These are phyloP conservation scores for Mentha longifolia DNA, from an alignment of 257 asterid species.

Conservation along the genomic window DNA sequence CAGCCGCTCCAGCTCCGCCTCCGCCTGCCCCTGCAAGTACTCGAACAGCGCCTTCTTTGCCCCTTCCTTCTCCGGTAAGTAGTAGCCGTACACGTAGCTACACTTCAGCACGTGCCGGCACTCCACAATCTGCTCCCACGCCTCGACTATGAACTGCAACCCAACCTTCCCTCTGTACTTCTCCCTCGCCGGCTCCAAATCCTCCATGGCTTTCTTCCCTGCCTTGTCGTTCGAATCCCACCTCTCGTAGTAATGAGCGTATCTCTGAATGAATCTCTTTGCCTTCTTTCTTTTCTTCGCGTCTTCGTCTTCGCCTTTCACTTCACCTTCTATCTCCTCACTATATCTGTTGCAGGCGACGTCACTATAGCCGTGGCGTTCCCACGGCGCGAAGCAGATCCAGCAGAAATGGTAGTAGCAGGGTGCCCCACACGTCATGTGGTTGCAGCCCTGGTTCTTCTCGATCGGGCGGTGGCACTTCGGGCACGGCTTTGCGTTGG, in stretches of 20 bases:
- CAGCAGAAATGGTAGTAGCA: constrained; percentile 14
- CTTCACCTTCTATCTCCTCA: neutral
- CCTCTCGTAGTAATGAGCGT: constrained; percentile 29
- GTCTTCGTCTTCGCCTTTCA: too few species aligned
- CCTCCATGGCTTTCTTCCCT: neutral
- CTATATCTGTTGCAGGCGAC: too few species aligned
- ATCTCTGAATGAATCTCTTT: neutral
- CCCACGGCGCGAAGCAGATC: neutral
- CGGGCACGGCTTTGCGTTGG: constrained; percentile 40
- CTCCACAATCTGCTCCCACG: constrained; percentile 60
- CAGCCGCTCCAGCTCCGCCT: constrained; percentile 46
- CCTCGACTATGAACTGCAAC: constrained; percentile 32
- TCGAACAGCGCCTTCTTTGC: constrained; percentile 36
- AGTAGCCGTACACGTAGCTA: constrained; percentile 50
- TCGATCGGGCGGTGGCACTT: constrained; percentile 23
- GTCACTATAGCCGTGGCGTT: too few species aligned
- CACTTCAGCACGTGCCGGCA: constrained; percentile 59
- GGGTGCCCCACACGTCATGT: neutral
- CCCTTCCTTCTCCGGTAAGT: constrained; percentile 7
- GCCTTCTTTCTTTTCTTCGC: neutral
- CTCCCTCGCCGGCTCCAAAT: constrained; percentile 2
- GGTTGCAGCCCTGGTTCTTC: neutral
- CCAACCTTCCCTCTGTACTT: neutral
- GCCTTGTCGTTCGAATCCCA: constrained; percentile 5
- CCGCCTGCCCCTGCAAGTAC: constrained; percentile 53